Percentiles rank a stretch among this genome's conserved stretches.
phyloP scores from a whole-genome alignment of 768 basidiomycete species.

The Tylopilus intermedius region DNA sequence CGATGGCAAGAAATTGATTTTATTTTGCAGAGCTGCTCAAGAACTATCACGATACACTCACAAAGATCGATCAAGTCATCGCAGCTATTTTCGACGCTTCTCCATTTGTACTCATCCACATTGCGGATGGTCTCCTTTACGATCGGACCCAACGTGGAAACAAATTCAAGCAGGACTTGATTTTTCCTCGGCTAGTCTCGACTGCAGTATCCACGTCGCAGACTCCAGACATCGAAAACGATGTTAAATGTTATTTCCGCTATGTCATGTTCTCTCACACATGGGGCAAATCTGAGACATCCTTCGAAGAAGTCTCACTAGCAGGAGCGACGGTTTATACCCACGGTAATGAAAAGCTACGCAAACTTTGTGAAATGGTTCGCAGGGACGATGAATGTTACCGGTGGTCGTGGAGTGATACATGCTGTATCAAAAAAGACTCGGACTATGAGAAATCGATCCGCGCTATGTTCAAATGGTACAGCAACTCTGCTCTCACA shows the following conservation, averaged over 20 bases:
- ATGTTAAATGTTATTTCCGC: background rate
- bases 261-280: conserved; percentile 20
- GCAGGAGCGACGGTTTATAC: background rate
- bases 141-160: background rate
- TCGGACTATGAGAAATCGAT: background rate
- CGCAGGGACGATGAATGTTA: background rate
- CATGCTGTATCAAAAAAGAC: background rate
- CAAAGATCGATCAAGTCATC: background rate
- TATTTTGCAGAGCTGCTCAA: background rate
- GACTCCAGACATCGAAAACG: background rate
- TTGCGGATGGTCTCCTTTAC: background rate
- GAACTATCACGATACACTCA: background rate
- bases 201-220: no score
- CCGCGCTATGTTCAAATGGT: conserved; percentile 15
- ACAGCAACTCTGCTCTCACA: conserved; percentile 8
- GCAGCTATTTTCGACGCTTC: background rate
- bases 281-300: conserved; percentile 11
- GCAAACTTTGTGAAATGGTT: conserved; percentile 6
- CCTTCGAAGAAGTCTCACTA: background rate
- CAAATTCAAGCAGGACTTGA: background rate
- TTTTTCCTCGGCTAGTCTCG: background rate
- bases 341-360: conserved; percentile 5
- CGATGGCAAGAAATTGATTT: background rate
- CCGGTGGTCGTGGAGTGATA: background rate
- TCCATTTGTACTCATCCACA: background rate